phyloP scores from a whole-genome alignment of 2,329 filamentous ascomycete species.

The Talaromyces marneffei region DNA sequence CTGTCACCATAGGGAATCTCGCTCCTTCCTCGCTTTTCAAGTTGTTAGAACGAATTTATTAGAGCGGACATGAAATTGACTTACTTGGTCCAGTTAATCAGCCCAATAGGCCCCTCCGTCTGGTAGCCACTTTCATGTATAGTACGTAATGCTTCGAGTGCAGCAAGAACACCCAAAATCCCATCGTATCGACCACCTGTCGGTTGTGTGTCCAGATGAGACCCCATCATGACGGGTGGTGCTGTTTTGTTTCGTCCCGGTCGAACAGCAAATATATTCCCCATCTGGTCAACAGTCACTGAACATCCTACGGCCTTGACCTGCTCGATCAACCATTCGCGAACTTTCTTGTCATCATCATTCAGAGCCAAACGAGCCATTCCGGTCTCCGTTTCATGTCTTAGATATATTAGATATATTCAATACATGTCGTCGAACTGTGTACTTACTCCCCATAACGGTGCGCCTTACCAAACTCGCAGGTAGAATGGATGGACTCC shows the following conservation, averaged over 20 bases:
- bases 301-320: slow-evolving; percentile 60
- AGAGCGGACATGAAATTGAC: slow-evolving; percentile 10
- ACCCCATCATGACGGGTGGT: slow-evolving; percentile 16
- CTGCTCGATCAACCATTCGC: slow-evolving; percentile 69
- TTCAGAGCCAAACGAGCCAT: slow-evolving; percentile 70
- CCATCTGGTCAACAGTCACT: slow-evolving; percentile 63
- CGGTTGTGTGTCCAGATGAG: slow-evolving; percentile 45
- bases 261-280: slow-evolving; percentile 10
- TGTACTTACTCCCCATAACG: background rate
- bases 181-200: slow-evolving; percentile 46
- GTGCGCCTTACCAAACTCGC: slow-evolving; percentile 2
- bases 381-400: slow-evolving; percentile 48
- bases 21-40: slow-evolving; percentile 64
- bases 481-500: background rate
- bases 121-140: slow-evolving; percentile 62
- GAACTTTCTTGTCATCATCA: slow-evolving; percentile 63
- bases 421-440: background rate
- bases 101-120: slow-evolving; percentile 65
- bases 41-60: background rate
- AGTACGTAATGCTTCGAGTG: slow-evolving; percentile 64
- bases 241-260: background rate
- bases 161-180: slow-evolving; percentile 67
- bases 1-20: slow-evolving; percentile 67
- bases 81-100: slow-evolving; percentile 73
- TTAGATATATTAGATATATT: background rate